Percentiles rank a stretch among this genome's conserved stretches.
Evolutionary conservation across 1,139 yeast species (phyloP).

Genomic region (Zygosaccharomyces pseudobailii): DNA sequence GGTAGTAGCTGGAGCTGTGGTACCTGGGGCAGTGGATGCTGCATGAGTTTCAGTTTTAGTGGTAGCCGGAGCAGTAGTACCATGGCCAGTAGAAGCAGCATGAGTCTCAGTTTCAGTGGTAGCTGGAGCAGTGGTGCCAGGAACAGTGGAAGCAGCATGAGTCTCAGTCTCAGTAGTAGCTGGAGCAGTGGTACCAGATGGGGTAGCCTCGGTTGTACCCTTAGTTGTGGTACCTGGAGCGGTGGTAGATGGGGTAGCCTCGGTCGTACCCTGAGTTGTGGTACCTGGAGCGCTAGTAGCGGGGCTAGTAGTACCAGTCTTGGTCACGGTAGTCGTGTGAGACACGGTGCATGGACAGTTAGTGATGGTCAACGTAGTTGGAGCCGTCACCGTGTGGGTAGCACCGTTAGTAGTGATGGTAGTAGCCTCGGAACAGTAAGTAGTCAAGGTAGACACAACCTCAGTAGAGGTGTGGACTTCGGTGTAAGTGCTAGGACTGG

Average conservation of each 20-base stretch:
- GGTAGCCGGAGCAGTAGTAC: neutral
- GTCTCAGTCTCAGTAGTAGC: neutral
- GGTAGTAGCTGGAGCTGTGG: slow-evolving; percentile 33
- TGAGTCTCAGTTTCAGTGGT: neutral
- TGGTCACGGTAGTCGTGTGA: neutral
- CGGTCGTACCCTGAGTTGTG: neutral
- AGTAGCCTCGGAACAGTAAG: slow-evolving; percentile 59
- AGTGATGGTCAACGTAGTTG: slow-evolving; percentile 54
- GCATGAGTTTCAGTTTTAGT: neutral
- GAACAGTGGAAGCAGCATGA: neutral
- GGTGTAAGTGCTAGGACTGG: slow-evolving; percentile 20
- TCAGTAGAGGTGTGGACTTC: slow-evolving; percentile 33
- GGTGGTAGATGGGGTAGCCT: slow-evolving; percentile 2
- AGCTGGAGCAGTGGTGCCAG: neutral
- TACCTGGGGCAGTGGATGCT: slow-evolving; percentile 41
- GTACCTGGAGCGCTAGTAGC: neutral
- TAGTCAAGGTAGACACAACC: slow-evolving; percentile 49
- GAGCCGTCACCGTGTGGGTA: slow-evolving; percentile 47
- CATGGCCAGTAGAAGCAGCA: neutral
- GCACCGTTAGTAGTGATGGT: slow-evolving; percentile 45
- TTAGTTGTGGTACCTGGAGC: slow-evolving; percentile 2
- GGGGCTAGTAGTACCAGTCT: neutral
- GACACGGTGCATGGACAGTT: slow-evolving; percentile 56
- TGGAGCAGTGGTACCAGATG: neutral
- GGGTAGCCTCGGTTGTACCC: slow-evolving; percentile 1